Percentiles rank a stretch among this genome's conserved stretches.
Evolutionary conservation across 768 basidiomycete species (phyloP).

Genomic region (Collybia sp.): DNA sequence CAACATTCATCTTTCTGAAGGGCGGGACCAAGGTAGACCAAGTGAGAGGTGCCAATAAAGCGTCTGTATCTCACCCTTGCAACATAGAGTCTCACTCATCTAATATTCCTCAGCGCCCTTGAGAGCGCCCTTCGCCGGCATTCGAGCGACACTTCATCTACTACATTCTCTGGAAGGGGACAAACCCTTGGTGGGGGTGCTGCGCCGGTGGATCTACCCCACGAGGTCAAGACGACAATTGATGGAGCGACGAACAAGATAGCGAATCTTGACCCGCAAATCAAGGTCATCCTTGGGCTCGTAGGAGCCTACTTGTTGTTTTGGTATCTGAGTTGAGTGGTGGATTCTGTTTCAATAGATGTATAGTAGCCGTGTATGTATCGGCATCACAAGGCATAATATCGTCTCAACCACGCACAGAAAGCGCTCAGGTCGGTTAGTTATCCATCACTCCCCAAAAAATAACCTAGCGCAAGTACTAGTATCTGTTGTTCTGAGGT

Average conservation of each 20-base stretch:
- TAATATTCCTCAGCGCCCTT: slow-evolving; percentile 41
- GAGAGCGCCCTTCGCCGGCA: slow-evolving; percentile 55
- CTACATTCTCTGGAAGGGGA: slow-evolving; percentile 67
- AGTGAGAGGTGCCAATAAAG: slow-evolving; percentile 67
- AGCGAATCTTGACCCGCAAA: slow-evolving; percentile 58
- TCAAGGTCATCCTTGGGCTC: slow-evolving; percentile 60
- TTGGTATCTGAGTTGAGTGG: slow-evolving; percentile 38
- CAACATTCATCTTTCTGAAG: slow-evolving; percentile 77
- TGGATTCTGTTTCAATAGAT: too few species aligned
- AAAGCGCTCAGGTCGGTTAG: too few species aligned
- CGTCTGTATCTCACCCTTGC: slow-evolving; percentile 35
- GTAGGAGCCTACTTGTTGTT: slow-evolving; percentile 60
- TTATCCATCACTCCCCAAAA: too few species aligned
- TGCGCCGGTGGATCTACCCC: slow-evolving; percentile 26
- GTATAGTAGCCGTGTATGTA: too few species aligned
- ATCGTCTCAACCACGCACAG: too few species aligned
- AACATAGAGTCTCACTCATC: not conserved
- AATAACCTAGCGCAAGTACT: too few species aligned
- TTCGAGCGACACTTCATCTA: slow-evolving; percentile 31
- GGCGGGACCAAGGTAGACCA: slow-evolving; percentile 63
- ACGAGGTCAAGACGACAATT: slow-evolving; percentile 25
- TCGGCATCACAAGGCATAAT: too few species aligned
- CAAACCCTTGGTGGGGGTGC: slow-evolving; percentile 61
- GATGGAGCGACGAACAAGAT: slow-evolving; percentile 31
- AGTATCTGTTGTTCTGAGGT: too few species aligned